phyloP scores from a whole-genome alignment of 495 filamentous ascomycete genomes.

The Penicilliopsis zonata region DNA sequence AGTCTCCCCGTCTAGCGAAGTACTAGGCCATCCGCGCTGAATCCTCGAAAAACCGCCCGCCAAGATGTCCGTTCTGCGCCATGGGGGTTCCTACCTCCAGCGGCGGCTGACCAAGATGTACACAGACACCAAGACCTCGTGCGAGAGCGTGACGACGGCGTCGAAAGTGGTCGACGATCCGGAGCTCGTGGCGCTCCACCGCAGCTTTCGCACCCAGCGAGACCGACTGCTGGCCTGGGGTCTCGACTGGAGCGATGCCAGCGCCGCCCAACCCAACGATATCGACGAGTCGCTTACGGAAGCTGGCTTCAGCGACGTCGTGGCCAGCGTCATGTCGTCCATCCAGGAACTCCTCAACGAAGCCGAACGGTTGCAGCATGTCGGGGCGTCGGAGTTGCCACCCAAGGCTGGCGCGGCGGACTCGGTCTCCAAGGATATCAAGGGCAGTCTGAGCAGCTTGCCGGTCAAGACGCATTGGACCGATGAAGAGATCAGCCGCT shows the following conservation, averaged over 20 bases:
- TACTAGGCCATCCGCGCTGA: too few species aligned
- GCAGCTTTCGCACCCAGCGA: conserved; percentile 43
- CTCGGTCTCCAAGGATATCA: conserved; percentile 13
- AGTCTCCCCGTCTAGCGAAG: too few species aligned
- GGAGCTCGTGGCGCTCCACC: conserved; percentile 42
- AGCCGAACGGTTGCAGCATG: conserved; percentile 64
- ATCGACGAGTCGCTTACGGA: conserved; percentile 78
- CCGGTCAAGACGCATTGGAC: conserved; percentile 36
- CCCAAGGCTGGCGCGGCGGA: conserved; percentile 26
- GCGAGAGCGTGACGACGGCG: conserved; percentile 67
- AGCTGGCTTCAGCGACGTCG: conserved; percentile 76
- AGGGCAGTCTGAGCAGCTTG: conserved; percentile 19
- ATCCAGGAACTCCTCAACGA: conserved; percentile 82
- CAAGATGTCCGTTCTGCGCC: conserved; percentile 37
- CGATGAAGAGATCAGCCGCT: conserved; percentile 34
- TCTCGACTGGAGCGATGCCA: conserved; percentile 75
- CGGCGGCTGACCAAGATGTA: conserved; percentile 80
- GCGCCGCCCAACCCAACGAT: conserved; percentile 51
- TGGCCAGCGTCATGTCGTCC: conserved; percentile 77
- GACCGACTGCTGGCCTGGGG: conserved; percentile 76
- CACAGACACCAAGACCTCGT: conserved; percentile 82
- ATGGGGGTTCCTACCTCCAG: conserved; percentile 38
- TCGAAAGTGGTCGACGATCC: conserved; percentile 44
- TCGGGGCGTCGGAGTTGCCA: conserved; percentile 30
- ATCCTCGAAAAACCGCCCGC: conserved; percentile 14